Evolutionary conservation across 2,329 filamentous ascomycete genomes (phyloP), one percentile per base, ranked within the genome.

Genomic region (Beauveria pseudobassiana): DNA sequence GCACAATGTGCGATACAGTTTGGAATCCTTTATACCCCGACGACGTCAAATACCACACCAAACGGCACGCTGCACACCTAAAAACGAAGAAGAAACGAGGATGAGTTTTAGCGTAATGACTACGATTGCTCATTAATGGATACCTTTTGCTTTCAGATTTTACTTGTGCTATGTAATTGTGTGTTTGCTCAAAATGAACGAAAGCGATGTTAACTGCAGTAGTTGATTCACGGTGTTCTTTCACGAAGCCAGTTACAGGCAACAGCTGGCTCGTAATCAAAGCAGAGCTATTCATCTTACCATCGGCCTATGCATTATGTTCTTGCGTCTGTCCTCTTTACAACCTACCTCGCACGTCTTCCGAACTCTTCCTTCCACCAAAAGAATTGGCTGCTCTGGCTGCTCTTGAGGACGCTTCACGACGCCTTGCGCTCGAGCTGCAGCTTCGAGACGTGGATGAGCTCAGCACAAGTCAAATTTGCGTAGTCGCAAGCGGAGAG

Each of bases 11-110:
- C 64, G 69, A 77, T 57, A 78, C 72, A 1, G 74, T 79, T 8
- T 79, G 75, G 71, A 79, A 79, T 56, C 77, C 77, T 0, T 65
- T 77, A 5, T 75, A 74, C 59, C 76, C 76, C 3, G 74, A 74
- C 30, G 77, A 79, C 60, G 76, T 78, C 18, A 78, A 75, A 62
- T 77, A 72, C 18, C 77, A 79, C 60, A 67, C 69, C 1, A 76
- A 75, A 61, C 70, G 73, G 40, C 77, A 79, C 59, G 72, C 73
- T 9, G 69, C 70, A 3, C 68, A 75, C 51, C 30, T 73, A 14
- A 65, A 69, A 49, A 66, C 65, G 18, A 70, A 64, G 64, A 73
- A 63, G 53, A 61, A 40, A 42, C 50, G 18, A 57, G 4, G 20
- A 63, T 43, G 61, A n/a, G 18, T 34, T 63, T 59, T 63, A 63